Conservation (phyloP, 805 yeast genomes). For the Cyberlindnera maritima region DNA sequence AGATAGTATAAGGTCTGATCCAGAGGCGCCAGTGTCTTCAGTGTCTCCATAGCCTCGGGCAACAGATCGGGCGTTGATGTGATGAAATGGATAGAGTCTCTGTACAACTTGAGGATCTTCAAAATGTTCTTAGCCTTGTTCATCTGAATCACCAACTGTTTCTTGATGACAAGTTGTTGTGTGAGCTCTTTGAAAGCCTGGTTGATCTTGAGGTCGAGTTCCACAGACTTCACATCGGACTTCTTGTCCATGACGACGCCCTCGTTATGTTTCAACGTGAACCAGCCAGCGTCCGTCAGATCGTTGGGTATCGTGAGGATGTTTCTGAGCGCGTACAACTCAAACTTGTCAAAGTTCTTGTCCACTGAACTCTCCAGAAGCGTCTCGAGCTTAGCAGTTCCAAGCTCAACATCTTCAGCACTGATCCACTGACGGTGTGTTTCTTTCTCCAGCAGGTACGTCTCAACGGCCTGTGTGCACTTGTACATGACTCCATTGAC, state of each 20-base stretch:
- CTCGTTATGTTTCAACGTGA: conserved; percentile 67
- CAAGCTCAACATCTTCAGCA: conserved; percentile 62
- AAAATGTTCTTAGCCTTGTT: conserved; percentile 37
- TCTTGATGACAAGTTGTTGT: conserved; percentile 42
- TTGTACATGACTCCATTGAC: conserved; percentile 82
- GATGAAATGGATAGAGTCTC: conserved; percentile 31
- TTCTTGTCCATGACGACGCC: conserved; percentile 35
- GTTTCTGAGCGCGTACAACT: conserved; percentile 76
- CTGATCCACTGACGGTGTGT: conserved; percentile 9
- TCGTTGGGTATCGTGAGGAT: conserved; percentile 63
- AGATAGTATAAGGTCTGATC: conserved; percentile 46
- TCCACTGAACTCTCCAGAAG: conserved; percentile 74
- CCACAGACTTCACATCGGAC: conserved; percentile 19
- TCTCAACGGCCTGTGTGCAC: conserved; percentile 77
- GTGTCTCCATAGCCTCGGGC: conserved; percentile 17
- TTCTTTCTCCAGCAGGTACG: conserved; percentile 42
- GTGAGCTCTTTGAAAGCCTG: conserved; percentile 38
- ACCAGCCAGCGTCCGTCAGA: conserved; percentile 52
- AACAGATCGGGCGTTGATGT: conserved; percentile 3
- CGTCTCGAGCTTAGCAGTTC: conserved; percentile 79
- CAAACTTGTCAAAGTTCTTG: conserved; percentile 81
- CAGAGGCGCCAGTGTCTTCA: conserved; percentile 41
- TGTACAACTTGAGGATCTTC: conserved; percentile 32
- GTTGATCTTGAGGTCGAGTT: conserved; percentile 33
- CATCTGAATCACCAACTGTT: conserved; percentile 38